Evolutionary conservation across 768 basidiomycete species (phyloP), one percentile per base, ranked within the genome.

Genomic region (Dictyophora rubrovolvata): DNA sequence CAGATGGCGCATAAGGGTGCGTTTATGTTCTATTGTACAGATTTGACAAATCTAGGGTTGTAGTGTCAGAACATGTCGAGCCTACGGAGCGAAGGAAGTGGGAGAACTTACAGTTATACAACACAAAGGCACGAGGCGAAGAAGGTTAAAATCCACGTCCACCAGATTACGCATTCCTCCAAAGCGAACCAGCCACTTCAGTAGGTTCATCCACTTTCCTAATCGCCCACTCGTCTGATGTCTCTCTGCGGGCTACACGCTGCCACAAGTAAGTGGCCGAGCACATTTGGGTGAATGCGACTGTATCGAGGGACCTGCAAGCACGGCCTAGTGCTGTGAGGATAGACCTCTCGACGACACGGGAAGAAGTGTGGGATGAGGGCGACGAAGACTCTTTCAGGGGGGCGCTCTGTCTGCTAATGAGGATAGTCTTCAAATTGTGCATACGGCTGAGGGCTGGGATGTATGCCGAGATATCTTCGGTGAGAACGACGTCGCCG

Each of bases 401-500:
- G 2, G 48, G 28, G 2, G 47, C n/a, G 34, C 48, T 50, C 22
- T 47, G 48, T 16, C 56, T 47, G 47, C 51, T 58, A 47, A 58
- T 34, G 48, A 58, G 56, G 20, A 58, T 47, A 11, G 56, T 58
- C 21, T 49, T 47, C 7, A 58, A 34, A 42, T 42, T 42, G 7
- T 42, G 56, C 16, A 58, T 47, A 5, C 12, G 47, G 1, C 48
- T 49, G 46, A 58, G 48, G 7, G 56, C 56, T 21, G 56, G 48
- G 48, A 50, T 47, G 47, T 58, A 58, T 14, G 56, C 56, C 21
- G 56, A n/a, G 55, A 46, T 33, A 49, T 23, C 48, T 33, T 58
- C 56, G 8, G 48, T 51, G 48, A 58, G 48, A 5, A 49, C 33
- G 47, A 58, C 12, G 48, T 58, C 56, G 18, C 48, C 56, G 48